Percentiles rank a stretch among this genome's conserved stretches.
Conservation (phyloP, 1,284 basidiomycete genomes). For the Blastosporella zonata region DNA sequence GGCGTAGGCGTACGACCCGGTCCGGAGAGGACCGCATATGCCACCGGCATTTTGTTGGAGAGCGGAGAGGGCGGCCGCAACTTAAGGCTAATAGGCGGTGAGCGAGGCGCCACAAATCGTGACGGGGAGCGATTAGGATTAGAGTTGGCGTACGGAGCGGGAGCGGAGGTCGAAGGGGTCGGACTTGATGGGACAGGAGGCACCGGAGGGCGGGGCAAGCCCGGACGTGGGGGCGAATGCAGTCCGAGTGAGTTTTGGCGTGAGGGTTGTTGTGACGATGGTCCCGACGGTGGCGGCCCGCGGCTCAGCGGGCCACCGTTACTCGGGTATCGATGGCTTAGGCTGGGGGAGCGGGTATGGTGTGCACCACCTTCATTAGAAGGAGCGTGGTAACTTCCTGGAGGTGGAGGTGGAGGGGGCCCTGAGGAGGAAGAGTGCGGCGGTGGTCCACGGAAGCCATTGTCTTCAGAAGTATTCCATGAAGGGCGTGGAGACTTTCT, state of each 20-base stretch:
- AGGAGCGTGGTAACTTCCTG: constrained; percentile 26
- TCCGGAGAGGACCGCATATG: constrained; percentile 17
- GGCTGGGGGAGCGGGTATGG: constrained; percentile 30
- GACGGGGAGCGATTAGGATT: constrained; percentile 25
- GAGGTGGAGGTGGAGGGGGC: constrained; percentile 9
- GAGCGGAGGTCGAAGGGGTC: constrained; percentile 7
- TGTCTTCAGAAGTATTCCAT: constrained; percentile 33
- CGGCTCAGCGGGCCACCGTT: constrained; percentile 18
- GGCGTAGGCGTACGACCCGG: constrained; percentile 20
- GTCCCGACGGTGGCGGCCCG: constrained; percentile 17
- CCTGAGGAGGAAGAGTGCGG: constrained; percentile 23
- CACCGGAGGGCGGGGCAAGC: constrained; percentile 18
- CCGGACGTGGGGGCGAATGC: constrained; percentile 25
- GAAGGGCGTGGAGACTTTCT: constrained; percentile 29
- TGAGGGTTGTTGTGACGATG: constrained; percentile 18
- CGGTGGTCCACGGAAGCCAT: constrained; percentile 28
- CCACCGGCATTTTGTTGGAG: constrained; percentile 17
- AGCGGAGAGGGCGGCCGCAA: constrained; percentile 21
- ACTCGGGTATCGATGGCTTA: constrained; percentile 30
- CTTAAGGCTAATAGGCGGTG: constrained; percentile 21
- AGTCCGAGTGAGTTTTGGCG: constrained; percentile 25
- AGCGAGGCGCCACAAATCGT: constrained; percentile 23
- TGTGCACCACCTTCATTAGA: constrained; percentile 16
- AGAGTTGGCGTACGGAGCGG: constrained; percentile 5
- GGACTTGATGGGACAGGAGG: constrained; percentile 23